Evolutionary conservation across 352 stramenopile genomes (phyloP).

Genomic region (Pythium aristosporum): DNA sequence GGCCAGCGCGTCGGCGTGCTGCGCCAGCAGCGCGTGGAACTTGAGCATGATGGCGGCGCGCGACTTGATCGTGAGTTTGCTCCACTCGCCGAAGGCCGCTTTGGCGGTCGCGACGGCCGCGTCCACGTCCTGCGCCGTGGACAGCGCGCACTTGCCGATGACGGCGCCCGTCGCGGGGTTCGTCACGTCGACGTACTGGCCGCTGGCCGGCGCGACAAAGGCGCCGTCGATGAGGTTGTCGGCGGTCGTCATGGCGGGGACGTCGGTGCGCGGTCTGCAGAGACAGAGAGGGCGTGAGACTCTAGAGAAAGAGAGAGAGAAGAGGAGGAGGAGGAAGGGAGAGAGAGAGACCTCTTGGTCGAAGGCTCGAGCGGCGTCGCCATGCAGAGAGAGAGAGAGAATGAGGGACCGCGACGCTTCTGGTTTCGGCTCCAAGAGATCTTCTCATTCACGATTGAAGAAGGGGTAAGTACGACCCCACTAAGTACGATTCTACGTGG

Average conservation of each 20-base stretch:
- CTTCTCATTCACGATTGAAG: conserved; percentile 28
- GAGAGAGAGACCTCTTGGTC: conserved; percentile 29
- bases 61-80: conserved; percentile 91
- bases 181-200: conserved; percentile 59
- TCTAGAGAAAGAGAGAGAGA: background rate
- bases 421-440: conserved; percentile 9
- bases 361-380: conserved; percentile 21
- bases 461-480: background rate
- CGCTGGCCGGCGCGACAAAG: conserved; percentile 45
- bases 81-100: conserved; percentile 90
- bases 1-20: conserved; percentile 92
- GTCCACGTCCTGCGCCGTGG: conserved; percentile 80
- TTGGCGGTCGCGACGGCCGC: conserved; percentile 75
- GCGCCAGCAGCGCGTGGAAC: conserved; percentile 92
- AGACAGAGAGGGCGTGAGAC: conserved; percentile 6
- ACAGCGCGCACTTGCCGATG: conserved; percentile 86
- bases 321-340: background rate
- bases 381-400: conserved; percentile 21
- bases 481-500: conserved; percentile 16
- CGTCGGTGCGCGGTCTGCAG: conserved; percentile 16
- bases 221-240: conserved; percentile 72
- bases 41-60: conserved; percentile 95
- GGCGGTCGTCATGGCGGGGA: conserved; percentile 20
- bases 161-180: conserved; percentile 60
- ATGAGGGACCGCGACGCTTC: background rate